Base-by-base conservation (phyloP, 352 stramenopile genomes). In the Phytophthora litchii region DNA sequence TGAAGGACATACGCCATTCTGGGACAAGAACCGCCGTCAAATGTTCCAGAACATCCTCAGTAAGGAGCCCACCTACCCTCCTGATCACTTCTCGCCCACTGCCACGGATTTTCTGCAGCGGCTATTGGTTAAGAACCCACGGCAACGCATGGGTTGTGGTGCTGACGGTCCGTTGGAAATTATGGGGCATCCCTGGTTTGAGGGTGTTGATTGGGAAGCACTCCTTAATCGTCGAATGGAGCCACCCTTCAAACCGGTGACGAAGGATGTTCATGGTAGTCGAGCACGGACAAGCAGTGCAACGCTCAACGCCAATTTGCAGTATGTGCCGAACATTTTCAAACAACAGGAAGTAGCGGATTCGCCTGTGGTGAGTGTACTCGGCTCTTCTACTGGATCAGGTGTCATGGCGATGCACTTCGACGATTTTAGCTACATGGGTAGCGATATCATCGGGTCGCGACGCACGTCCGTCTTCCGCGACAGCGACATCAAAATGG, bases 31-130 rank as follows among this genome's bases (percentile, higher is more conserved):
- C 64, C 83, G 87, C 10, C 73, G 76, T 21, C 66, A 86, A 65
- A 94, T 96, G 83, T 94, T 94, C 57, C 81, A 94, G 49, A 92
- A 92, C 43, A 95, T 95, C 44, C 47, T 93, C 25, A 77, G 75
- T 12, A 86, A 89, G 42, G 83, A 93, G 31, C 76, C 79, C 0
- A 65, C 70, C 54, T 95, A 87, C 61, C 61, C 72, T 36, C 35
- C 65, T 5, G 78, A 70, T 25, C 64, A 74, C n/a, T 92, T 94
- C 37, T 91, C 83, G 54, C 70, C 77, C 16, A 70, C 61, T 13
- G 82, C 83, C 13, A 89, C 52, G 0, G 81, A 93, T 65, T 91
- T 92, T 46, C 45, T 92, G 19, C 69, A 83, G 54, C 66, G 73
- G 0, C 56, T 95, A 48, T 61, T 95, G 27, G 74, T 92, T 6